Conservation (phyloP, 2,329 filamentous ascomycete genomes). For the Ceratocystis cacaofunesta region DNA sequence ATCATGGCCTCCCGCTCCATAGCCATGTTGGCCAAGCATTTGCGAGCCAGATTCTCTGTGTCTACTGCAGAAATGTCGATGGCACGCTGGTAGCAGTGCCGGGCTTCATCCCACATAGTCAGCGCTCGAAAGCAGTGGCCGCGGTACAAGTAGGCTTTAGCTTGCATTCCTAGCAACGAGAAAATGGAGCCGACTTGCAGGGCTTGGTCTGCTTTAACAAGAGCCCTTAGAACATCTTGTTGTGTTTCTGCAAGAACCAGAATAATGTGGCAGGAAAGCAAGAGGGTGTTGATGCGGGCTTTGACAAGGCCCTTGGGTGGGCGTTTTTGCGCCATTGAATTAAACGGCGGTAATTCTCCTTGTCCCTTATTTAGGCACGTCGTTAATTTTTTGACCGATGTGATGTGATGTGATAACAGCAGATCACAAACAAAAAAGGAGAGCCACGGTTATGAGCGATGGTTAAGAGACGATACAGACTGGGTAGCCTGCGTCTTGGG, state of each 20-base stretch:
- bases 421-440: too few species aligned
- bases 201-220: constrained; percentile 19
- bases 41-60: constrained; percentile 2
- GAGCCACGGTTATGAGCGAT: too few species aligned
- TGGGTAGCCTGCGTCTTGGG: too few species aligned
- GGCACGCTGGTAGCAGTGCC: constrained; percentile 19
- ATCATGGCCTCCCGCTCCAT: constrained; percentile 12
- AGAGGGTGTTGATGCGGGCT: constrained; percentile 16
- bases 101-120: constrained; percentile 19
- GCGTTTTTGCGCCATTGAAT: constrained; percentile 13
- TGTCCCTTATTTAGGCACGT: background rate
- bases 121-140: constrained; percentile 20
- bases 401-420: too few species aligned
- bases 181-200: constrained; percentile 16
- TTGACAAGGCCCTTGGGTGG: constrained; percentile 15
- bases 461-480: too few species aligned
- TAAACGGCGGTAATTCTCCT: background rate
- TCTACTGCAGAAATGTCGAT: constrained; percentile 10
- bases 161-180: constrained; percentile 18
- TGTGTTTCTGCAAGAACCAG: constrained; percentile 17
- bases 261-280: constrained; percentile 17
- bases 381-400: background rate
- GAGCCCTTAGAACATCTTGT: constrained; percentile 15
- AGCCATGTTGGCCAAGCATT: constrained; percentile 12
- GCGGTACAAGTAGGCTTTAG: constrained; percentile 19